A percentile compares a stretch with the other conserved stretches of the same genome.
phyloP scores from a whole-genome alignment of 108 stramenopile genomes.

The Pseudonitzschia pungens region DNA sequence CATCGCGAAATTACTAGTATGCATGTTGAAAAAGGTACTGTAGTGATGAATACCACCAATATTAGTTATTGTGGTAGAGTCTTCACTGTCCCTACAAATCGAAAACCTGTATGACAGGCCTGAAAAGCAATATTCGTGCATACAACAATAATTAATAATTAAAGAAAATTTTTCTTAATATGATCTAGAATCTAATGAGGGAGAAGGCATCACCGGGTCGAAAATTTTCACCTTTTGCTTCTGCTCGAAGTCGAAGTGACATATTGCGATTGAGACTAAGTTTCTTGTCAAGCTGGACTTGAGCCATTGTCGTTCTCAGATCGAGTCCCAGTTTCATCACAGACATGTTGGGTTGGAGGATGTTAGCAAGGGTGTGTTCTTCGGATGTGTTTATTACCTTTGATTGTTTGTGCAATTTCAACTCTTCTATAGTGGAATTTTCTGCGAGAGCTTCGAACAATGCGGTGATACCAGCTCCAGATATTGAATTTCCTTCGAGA shows the following conservation, averaged over 20 bases:
- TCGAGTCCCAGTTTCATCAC: conserved; percentile 43
- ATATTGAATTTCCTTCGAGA: conserved; percentile 41
- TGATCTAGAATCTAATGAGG: conserved; percentile 2
- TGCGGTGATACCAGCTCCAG: conserved; percentile 40
- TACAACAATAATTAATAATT: not conserved
- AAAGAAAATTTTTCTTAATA: not conserved
- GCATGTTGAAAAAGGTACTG: too few relatives aligned
- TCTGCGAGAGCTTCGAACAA: conserved; percentile 30
- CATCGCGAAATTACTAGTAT: too few relatives aligned
- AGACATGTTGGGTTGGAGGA: conserved; percentile 29
- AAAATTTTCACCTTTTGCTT: conserved; percentile 13
- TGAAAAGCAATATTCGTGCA: too few relatives aligned
- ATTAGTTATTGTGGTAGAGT: too few relatives aligned
- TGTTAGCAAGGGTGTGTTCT: conserved; percentile 35
- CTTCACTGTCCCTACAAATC: too few relatives aligned
- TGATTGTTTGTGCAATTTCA: conserved; percentile 45
- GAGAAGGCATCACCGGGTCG: conserved; percentile 4
- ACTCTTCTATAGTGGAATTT: conserved; percentile 36
- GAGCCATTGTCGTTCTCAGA: conserved; percentile 29
- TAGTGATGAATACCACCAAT: too few relatives aligned
- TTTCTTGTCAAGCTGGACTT: conserved; percentile 37
- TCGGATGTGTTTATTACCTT: conserved; percentile 33
- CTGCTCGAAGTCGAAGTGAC: conserved; percentile 17
- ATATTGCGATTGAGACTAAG: conserved; percentile 23
- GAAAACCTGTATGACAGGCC: too few relatives aligned